Evolutionary conservation across 352 stramenopile genomes (phyloP), one percentile per base, ranked within the genome.

Genomic region (Pythium apleroticum): DNA sequence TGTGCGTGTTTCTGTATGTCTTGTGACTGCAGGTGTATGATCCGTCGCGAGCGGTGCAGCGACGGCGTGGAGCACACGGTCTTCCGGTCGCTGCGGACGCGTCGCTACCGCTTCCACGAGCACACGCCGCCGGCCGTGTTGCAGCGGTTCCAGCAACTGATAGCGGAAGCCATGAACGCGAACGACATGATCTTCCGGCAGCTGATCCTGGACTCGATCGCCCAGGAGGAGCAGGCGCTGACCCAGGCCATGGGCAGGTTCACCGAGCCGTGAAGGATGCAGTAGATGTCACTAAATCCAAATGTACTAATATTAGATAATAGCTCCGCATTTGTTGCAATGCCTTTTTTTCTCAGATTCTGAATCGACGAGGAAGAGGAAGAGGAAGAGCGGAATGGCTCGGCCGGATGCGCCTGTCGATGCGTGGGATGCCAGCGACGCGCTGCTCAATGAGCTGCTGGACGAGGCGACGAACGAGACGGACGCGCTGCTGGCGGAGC

Each of bases 11-110:
- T 48, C 20, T n/a, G n/a, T n/a, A n/a, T n/a, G n/a, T n/a, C n/a
- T n/a, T n/a, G n/a, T 55, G 12, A n/a, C n/a, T n/a, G n/a, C 27
- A 64, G 57, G 0, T 64, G 57, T 45, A 22, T 65, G 17, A 48
- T 65, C 39, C 46, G 58, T 2, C 58, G 58, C 33, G 58, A 65
- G 33, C n/a, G 9, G 24, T 65, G 58, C 15, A 0, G 7, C 4
- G 58, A 65, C 24, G 24, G 49, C 22, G 33, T 58, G 33, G 58
- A 58, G n/a, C 58, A 37, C 33, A 55, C 27, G 4, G 49, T 58
- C 31, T 28, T 64, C 15, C 45, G 57, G 2, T 49, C 57, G 0
- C 17, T 64, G 4, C 12, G 37, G 20, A 64, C 57, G 4, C 50
- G 57, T 11, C 56, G 50, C 27, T 64, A 57, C 46, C 46, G 48